Conservation (phyloP, 139 green algal genomes). For the Chlorella sorokiniana region DNA sequence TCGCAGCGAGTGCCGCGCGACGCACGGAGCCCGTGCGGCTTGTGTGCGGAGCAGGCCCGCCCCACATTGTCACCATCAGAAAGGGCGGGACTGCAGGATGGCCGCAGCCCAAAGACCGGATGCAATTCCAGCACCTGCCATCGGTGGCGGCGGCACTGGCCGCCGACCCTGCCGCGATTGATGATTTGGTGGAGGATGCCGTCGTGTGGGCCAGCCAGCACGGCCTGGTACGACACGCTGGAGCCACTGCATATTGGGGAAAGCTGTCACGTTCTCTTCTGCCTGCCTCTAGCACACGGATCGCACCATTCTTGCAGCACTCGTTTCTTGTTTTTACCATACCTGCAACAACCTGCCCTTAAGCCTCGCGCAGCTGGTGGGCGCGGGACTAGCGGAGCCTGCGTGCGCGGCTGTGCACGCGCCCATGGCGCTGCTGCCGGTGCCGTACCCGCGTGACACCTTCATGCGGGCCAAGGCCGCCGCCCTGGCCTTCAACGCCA, state of each 20-base stretch:
- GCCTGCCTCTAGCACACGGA: background rate
- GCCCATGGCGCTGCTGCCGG: conserved; percentile 83
- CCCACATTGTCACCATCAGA: too few species aligned
- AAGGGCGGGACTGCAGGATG: background rate
- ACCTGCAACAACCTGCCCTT: background rate
- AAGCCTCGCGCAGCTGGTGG: conserved; percentile 38
- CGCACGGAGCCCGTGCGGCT: too few species aligned
- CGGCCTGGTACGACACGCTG: conserved; percentile 68
- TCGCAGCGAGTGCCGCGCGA: too few species aligned
- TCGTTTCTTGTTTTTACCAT: too few species aligned
- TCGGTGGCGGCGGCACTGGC: background rate
- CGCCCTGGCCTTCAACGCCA: conserved; percentile 75
- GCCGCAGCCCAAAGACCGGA: background rate
- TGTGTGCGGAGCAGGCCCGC: too few species aligned
- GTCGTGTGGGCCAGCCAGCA: conserved; percentile 83
- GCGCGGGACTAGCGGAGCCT: conserved; percentile 34
- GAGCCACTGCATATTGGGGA: background rate
- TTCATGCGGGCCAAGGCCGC: conserved; percentile 59
- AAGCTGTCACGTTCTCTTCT: background rate
- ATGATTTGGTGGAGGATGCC: conserved; percentile 70
- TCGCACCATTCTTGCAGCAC: too few species aligned
- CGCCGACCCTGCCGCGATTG: conserved; percentile 6
- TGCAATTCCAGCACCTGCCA: conserved; percentile 7
- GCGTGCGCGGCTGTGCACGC: conserved; percentile 72
- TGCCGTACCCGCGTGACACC: conserved; percentile 74